Base-by-base conservation (phyloP, 441 rosid species). In the Gossypium schwendimanii region DNA sequence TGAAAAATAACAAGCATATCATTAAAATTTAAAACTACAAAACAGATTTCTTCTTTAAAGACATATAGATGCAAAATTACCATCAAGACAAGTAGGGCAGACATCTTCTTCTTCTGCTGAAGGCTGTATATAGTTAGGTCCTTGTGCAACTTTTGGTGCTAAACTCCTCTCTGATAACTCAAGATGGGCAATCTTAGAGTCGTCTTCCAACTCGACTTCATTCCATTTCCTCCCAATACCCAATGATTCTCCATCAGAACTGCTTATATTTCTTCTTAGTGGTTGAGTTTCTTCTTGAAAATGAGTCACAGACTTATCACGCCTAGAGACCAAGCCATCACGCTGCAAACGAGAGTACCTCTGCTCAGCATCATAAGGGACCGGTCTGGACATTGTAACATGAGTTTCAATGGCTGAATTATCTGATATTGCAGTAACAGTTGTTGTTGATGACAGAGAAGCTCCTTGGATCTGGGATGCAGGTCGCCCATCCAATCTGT, bases 21-120 rank as follows among this genome's bases (percentile, higher is more conserved):
- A 17, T 9, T 15, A 14, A 12, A 60, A 59, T 17, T 2, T 15
- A 18, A 9, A 60, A 59, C 24, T 2, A 9, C 20, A 17, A 60
- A 47, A 74, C 62, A 24, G 17, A 60, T 23, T 64, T 24, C 8
- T 24, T 59, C 60, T 28, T 36, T 65, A 20, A 20, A 52, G 68
- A 18, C 14, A 52, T 33, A 33, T 24, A 41, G 10, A 24, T 28
- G 63, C 68, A 50, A 64, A 41, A 65, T 77, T 85, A 93, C 97
- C 96, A 80, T 93, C 96, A 74, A 93, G 97, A 80, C 98, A 93
- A 15, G 97, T 93, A 17, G 95, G 98, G 73, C 95, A 93, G 66
- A 89, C 88, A 81, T 91, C 97, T 63, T 91, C 98, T 64, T 93
- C 92, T 69, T 91, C 92, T 1, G 85, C 78, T 52, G 92, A 82